A percentile compares a stretch with the other conserved stretches of the same genome.
These are phyloP conservation scores for Fraxinus platypoda DNA, from an alignment of 305 asterid species.

Conservation along the genomic window DNA sequence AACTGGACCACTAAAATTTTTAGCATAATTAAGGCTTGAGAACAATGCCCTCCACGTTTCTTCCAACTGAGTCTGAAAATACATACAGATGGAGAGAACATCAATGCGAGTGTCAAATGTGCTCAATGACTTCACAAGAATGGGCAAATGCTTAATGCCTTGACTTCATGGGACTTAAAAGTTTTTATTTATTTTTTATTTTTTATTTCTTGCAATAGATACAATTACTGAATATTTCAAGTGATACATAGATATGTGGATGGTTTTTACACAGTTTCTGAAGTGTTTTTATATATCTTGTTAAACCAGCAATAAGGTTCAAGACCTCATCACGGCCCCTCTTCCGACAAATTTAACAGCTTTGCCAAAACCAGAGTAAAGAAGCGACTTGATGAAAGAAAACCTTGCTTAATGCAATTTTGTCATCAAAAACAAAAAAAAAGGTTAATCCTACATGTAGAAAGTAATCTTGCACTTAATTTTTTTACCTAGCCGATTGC, in stretches of 20 bases:
- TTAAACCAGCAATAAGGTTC: background rate
- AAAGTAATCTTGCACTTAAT: background rate
- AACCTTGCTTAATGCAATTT: background rate
- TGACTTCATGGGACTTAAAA: background rate
- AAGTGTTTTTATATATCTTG: background rate
- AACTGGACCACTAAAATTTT: slow-evolving; percentile 61
- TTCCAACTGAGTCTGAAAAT: slow-evolving; percentile 68
- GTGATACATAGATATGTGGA: background rate
- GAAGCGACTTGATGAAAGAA: background rate
- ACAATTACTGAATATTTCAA: background rate
- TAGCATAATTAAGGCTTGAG: slow-evolving; percentile 83
- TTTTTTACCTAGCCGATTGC: background rate
- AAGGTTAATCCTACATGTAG: background rate
- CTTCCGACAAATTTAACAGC: background rate
- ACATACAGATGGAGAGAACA: background rate
- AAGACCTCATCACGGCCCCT: background rate
- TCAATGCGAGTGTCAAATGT: background rate
- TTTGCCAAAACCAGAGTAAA: background rate
- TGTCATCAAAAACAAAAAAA: background rate
- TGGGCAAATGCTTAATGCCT: background rate
- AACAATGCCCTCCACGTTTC: slow-evolving; percentile 90
- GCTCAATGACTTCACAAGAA: background rate
- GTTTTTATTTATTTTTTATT: too few relatives aligned
- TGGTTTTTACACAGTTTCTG: background rate
- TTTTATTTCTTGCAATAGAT: too few relatives aligned